Base-by-base conservation (phyloP, 495 filamentous ascomycete species). In the Tuber aestivum region DNA sequence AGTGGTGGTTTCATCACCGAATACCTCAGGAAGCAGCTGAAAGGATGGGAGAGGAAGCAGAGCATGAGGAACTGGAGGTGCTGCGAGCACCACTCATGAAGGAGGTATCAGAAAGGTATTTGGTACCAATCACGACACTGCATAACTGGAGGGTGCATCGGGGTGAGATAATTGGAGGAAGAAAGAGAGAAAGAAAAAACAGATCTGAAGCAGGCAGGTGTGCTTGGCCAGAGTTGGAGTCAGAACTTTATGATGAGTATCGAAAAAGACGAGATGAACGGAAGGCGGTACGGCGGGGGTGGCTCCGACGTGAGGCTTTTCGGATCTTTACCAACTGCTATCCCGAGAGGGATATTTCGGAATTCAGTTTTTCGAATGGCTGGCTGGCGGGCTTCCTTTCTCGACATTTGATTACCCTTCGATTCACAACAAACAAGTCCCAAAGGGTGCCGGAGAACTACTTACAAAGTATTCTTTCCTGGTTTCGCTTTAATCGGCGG, bases 391-490 rank as follows among this genome's bases (percentile, higher is more conserved):
- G 74, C 2, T 72, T 76, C 44, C 44, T 76, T 0, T 32, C 27
- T 4, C 9, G 37, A 3, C 45, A 76, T 41, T 37, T 41, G 12
- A 72, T 76, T 8, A 72, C 74, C 12, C 70, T 76, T 42, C 6
- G 45, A 1, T 76, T 76, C 12, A 23, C 48, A 27, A 76, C 70
- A 1, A 72, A 72, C 27, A 75, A n/a, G 14, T 70, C 42, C 0
- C 73, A 61, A n/a, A 70, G 56, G 27, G n/a, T 75, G 27, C 73
- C 68, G n/a, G 41, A 71, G 21, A 32, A 75, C 5, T 75, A 75
- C 42, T 37, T 75, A 20, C 20, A 32, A 6, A 32, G 32, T 16
- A 75, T 75, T 2, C 35, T 75, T 7, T 9, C 45, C 2, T 75
- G 73, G 41, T 5, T 71, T 0, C 73, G 20, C 1, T 75, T 71